Evolutionary conservation across 106 monocot species (phyloP).

Genomic region (Platanthera guangdongensis): DNA sequence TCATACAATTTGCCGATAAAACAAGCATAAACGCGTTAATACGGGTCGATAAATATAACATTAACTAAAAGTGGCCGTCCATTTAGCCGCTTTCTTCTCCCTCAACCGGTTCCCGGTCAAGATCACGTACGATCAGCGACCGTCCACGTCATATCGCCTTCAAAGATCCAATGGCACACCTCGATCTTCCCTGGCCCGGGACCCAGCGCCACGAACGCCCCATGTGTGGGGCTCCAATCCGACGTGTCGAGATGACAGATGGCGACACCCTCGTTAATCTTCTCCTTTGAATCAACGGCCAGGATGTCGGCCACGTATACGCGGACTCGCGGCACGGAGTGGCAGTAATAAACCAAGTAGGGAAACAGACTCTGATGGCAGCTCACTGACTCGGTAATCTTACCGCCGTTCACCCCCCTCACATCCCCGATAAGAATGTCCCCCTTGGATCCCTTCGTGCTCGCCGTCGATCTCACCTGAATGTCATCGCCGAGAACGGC

Average conservation of each 20-base stretch:
- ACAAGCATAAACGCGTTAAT: no score
- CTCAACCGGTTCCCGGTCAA: no score
- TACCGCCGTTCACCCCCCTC: conserved; percentile 55
- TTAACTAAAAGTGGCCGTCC: no score
- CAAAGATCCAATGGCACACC: conserved; percentile 95
- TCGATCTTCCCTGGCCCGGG: conserved; percentile 69
- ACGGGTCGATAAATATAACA: no score
- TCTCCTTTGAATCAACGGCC: conserved; percentile 23
- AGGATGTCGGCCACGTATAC: conserved; percentile 72
- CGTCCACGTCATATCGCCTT: conserved; percentile 92
- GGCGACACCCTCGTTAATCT: conserved; percentile 73
- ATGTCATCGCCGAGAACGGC: conserved; percentile 48
- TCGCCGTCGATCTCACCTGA: conserved; percentile 47
- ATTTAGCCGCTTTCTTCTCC: no score
- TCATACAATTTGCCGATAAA: no score
- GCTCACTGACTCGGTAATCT: conserved; percentile 58
- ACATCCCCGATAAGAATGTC: conserved; percentile 44
- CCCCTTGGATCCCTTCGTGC: conserved; percentile 29
- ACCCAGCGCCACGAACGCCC: conserved; percentile 77
- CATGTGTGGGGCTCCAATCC: conserved; percentile 69
- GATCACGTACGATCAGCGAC: conserved; percentile 29
- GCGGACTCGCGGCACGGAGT: conserved; percentile 71
- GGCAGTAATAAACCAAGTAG: conserved; percentile 81
- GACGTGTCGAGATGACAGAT: conserved; percentile 95
- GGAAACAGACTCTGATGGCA: conserved; percentile 93